These are phyloP conservation scores for Fusarium haematococcum DNA, from an alignment of 2,329 filamentous ascomycete genomes.

Conservation along the genomic window DNA sequence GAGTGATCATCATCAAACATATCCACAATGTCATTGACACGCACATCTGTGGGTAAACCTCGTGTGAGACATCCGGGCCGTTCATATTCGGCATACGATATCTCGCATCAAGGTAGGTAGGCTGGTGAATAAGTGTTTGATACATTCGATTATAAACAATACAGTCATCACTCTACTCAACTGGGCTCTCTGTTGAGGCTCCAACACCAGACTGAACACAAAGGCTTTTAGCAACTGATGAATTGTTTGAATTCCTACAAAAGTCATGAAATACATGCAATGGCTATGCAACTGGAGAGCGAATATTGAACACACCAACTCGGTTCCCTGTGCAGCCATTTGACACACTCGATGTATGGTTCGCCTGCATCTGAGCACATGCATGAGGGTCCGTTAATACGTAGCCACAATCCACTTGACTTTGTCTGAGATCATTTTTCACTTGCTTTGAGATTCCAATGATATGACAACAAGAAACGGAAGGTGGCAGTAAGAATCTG, in stretches of 20 bases:
- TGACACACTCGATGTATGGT: background rate
- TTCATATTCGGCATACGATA: background rate
- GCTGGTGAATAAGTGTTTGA: background rate
- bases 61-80: background rate
- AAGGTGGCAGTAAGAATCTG: background rate
- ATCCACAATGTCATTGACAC: background rate
- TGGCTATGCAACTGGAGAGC: background rate
- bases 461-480: background rate
- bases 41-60: background rate
- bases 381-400: background rate
- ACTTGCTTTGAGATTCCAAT: background rate
- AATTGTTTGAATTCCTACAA: background rate
- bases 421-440: background rate
- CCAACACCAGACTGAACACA: background rate
- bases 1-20: background rate
- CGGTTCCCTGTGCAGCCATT: background rate
- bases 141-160: background rate
- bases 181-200: background rate
- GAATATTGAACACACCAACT: background rate
- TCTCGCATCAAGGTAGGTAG: background rate
- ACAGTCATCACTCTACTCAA: background rate
- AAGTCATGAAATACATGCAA: background rate
- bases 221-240: background rate
- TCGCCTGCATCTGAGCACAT: background rate
- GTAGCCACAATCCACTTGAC: background rate